Conservation (phyloP, 2,329 filamentous ascomycete genomes). For the Cytospora schulzeri region DNA sequence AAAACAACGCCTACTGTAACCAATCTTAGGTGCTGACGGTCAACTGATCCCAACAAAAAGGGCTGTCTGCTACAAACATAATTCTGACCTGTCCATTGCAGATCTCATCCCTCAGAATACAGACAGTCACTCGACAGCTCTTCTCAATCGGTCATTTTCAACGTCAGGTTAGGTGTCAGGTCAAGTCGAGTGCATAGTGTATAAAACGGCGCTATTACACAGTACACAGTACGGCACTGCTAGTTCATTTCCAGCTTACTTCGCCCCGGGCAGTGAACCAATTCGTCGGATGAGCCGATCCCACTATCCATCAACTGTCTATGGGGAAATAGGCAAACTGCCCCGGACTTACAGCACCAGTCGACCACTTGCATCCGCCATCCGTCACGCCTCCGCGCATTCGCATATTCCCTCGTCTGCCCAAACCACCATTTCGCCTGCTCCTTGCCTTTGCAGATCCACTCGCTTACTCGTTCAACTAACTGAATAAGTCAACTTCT, state of each 20-base stretch:
- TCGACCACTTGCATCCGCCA: conserved; percentile 3
- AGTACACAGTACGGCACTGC: not conserved
- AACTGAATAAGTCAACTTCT: conserved; percentile 1
- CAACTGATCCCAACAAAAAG: not conserved
- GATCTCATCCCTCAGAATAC: not conserved
- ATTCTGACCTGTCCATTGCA: not conserved
- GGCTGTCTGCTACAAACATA: not conserved
- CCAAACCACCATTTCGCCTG: conserved; percentile 9
- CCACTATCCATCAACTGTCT: conserved; percentile 17
- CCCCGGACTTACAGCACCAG: conserved; percentile 26
- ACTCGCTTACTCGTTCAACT: conserved; percentile 14
- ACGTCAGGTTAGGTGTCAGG: not conserved
- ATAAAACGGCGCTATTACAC: conserved; percentile 6
- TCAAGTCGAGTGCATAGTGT: conserved; percentile 1
- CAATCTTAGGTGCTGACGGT: not conserved
- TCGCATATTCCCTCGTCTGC: conserved; percentile 23
- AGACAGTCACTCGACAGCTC: not conserved
- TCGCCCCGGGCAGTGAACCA: conserved; percentile 7
- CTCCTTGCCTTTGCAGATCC: conserved; percentile 23
- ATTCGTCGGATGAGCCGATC: conserved; percentile 23
- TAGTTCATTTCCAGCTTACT: conserved; percentile 18
- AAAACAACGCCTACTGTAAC: not conserved
- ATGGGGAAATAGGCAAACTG: conserved; percentile 27
- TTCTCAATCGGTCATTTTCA: not conserved
- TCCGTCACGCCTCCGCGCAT: conserved; percentile 15